Conservation (phyloP, 352 stramenopile species). For the Globisporangium takayamanum region DNA sequence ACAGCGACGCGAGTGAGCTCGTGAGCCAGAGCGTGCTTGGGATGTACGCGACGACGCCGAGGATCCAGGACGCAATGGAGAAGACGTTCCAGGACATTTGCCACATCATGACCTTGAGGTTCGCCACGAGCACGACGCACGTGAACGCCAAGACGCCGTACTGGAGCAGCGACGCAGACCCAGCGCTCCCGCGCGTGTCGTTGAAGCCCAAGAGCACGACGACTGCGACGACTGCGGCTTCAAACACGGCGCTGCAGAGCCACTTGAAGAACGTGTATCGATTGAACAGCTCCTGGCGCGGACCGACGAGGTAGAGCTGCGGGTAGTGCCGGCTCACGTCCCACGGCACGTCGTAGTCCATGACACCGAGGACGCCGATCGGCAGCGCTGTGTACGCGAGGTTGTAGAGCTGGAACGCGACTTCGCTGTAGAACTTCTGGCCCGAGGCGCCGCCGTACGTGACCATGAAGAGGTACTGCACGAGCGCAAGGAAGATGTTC, state of each 20-base stretch:
- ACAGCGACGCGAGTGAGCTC: conserved; percentile 58
- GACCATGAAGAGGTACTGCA: conserved; percentile 90
- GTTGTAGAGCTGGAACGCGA: conserved; percentile 89
- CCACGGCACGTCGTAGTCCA: conserved; percentile 80
- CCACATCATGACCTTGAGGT: conserved; percentile 86
- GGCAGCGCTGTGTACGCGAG: conserved; percentile 91
- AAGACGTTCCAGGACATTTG: conserved; percentile 75
- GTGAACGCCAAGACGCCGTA: conserved; percentile 92
- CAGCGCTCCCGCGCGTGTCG: conserved; percentile 29
- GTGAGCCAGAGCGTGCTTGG: conserved; percentile 52
- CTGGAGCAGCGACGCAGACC: conserved; percentile 82
- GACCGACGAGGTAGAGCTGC: conserved; percentile 68
- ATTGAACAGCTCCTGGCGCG: conserved; percentile 77
- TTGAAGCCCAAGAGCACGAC: conserved; percentile 72
- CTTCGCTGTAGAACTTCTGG: conserved; percentile 77
- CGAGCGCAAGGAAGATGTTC: conserved; percentile 90
- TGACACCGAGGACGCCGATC: conserved; percentile 76
- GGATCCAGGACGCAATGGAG: conserved; percentile 38
- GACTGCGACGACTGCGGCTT: conserved; percentile 59
- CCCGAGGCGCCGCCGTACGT: conserved; percentile 91
- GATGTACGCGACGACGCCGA: conserved; percentile 62
- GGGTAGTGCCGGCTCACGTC: conserved; percentile 55
- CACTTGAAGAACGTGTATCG: conserved; percentile 81
- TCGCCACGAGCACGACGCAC: conserved; percentile 90
- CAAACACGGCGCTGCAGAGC: conserved; percentile 73